These are phyloP conservation scores for Diaporthe capsici DNA, from an alignment of 2,329 filamentous ascomycete genomes.

Conservation along the genomic window DNA sequence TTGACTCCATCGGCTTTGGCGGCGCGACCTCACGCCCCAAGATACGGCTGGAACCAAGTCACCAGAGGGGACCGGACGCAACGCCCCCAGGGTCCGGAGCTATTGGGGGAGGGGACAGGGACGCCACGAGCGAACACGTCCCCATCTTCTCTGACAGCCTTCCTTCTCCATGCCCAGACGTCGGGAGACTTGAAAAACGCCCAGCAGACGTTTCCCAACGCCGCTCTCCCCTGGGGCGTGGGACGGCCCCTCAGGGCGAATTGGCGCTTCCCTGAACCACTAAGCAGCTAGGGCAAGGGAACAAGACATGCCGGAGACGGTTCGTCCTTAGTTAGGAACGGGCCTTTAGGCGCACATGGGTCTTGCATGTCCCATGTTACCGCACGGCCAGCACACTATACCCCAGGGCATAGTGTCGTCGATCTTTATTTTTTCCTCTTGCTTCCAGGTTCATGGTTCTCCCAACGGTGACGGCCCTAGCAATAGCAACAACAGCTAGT, in stretches of 20 bases:
- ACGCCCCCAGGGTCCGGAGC: background rate
- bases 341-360: conserved; percentile 8
- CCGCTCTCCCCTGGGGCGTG: background rate
- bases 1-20: conserved; percentile 27
- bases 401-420: conserved; percentile 6
- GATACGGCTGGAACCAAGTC: conserved; percentile 11
- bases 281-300: conserved; percentile 7
- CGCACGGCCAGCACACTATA: conserved; percentile 17
- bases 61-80: conserved; percentile 8
- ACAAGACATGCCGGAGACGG: conserved; percentile 18
- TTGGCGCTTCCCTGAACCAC: background rate
- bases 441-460: conserved; percentile 17
- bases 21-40: conserved; percentile 1
- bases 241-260: background rate
- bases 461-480: background rate
- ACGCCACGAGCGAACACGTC: conserved; percentile 16
- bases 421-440: background rate
- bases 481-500: background rate
- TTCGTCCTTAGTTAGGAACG: conserved; percentile 34
- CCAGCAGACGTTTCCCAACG: conserved; percentile 6
- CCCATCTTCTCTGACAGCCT: background rate
- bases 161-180: background rate
- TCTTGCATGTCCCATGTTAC: conserved; percentile 13
- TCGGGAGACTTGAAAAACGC: background rate
- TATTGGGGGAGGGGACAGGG: background rate